phyloP scores from a whole-genome alignment of 2,329 filamentous ascomycete genomes.

The Chaetomium globosum region DNA sequence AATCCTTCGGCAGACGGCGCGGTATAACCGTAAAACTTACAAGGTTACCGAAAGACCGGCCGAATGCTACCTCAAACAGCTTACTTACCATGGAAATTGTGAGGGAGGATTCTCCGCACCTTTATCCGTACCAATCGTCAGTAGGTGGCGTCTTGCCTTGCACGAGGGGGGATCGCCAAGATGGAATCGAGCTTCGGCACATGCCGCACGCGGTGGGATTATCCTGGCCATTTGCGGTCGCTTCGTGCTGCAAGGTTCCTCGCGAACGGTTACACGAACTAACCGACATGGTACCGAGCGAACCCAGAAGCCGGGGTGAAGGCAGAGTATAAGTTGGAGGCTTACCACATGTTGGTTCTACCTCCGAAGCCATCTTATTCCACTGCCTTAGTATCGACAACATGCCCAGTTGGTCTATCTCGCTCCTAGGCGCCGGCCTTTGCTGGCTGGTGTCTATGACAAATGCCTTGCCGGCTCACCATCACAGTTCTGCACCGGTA shows the following conservation, averaged over 20 bases:
- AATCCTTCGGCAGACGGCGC: not conserved
- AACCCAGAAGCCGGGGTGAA: not conserved
- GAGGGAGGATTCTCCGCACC: not conserved
- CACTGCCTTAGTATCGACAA: not conserved
- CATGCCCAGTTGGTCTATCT: slow-evolving; percentile 10
- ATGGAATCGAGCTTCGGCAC: not conserved
- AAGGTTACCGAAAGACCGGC: not conserved
- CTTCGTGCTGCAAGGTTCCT: not conserved
- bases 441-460: not conserved
- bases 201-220: not conserved
- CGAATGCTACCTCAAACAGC: not conserved
- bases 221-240: not conserved
- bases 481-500: not conserved
- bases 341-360: not conserved
- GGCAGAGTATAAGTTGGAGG: slow-evolving; percentile 1
- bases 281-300: not conserved
- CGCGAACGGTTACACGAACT: not conserved
- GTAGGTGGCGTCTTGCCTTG: not conserved
- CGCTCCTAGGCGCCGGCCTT: slow-evolving; percentile 9
- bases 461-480: not conserved
- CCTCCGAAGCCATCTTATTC: not conserved
- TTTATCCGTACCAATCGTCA: not conserved
- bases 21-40: not conserved
- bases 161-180: not conserved
- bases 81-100: no score